Evolutionary conservation across 2,329 filamentous ascomycete genomes (phyloP).

Genomic region (Falciphora oryzae): DNA sequence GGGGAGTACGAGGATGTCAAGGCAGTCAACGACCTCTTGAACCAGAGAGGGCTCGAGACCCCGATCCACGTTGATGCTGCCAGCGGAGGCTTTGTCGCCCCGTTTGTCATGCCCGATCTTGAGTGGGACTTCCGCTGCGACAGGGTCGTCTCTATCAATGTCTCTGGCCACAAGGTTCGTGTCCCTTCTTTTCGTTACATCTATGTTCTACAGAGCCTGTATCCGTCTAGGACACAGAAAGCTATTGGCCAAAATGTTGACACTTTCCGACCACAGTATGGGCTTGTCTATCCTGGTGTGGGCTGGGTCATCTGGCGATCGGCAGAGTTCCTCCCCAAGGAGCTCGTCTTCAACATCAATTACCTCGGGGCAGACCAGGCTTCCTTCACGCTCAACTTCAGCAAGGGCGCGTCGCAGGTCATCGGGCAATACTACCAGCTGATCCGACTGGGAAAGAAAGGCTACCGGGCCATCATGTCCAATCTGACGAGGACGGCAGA

Average conservation of each 20-base stretch:
- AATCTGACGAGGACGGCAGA: slow-evolving; percentile 88
- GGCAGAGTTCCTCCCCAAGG: slow-evolving; percentile 76
- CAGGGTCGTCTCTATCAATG: slow-evolving; percentile 89
- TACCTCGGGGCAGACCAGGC: slow-evolving; percentile 94
- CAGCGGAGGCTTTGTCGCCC: slow-evolving; percentile 86
- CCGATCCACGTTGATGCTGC: slow-evolving; percentile 94
- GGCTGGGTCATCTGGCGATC: slow-evolving; percentile 91
- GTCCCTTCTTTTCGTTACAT: background rate
- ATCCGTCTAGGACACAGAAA: too few relatives aligned
- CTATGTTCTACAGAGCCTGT: too few relatives aligned
- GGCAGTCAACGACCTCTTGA: slow-evolving; percentile 79
- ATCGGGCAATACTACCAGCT: slow-evolving; percentile 98
- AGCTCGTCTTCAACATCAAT: slow-evolving; percentile 98
- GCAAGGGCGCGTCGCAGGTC: slow-evolving; percentile 88
- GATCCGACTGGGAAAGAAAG: slow-evolving; percentile 87
- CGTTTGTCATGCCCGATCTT: slow-evolving; percentile 78
- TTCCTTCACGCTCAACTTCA: slow-evolving; percentile 96
- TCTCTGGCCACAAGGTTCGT: slow-evolving; percentile 75
- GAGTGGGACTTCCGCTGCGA: slow-evolving; percentile 89
- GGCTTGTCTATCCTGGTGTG: slow-evolving; percentile 78
- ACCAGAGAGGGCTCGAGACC: slow-evolving; percentile 67
- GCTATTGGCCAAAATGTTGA: background rate
- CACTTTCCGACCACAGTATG: slow-evolving; percentile 34
- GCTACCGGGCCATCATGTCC: slow-evolving; percentile 88
- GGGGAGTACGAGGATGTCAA: slow-evolving; percentile 95